A percentile compares a stretch with the other conserved stretches of the same genome.
These are phyloP conservation scores for Xylaria venustula DNA, from an alignment of 495 filamentous ascomycete genomes.

Conservation along the genomic window DNA sequence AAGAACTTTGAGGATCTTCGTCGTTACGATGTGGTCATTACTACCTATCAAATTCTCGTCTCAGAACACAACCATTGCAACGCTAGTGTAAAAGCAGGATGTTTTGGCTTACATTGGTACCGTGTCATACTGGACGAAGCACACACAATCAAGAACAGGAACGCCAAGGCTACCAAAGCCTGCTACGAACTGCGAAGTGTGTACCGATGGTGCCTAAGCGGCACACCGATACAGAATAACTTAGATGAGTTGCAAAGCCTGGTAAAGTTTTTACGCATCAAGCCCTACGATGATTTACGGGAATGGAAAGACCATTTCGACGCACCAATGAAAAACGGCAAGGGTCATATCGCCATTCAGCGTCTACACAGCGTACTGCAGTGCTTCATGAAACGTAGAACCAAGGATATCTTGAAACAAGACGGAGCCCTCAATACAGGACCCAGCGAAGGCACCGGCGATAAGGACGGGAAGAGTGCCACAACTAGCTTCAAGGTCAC, in stretches of 20 bases:
- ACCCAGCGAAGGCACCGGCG: conserved; percentile 49
- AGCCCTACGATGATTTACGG: conserved; percentile 77
- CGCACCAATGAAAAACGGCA: conserved; percentile 76
- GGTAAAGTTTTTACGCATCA: conserved; percentile 89
- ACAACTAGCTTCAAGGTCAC: conserved; percentile 77
- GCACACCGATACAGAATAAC: conserved; percentile 97
- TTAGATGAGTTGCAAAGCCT: conserved; percentile 94
- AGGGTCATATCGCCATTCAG: conserved; percentile 84
- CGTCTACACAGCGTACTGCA: conserved; percentile 80
- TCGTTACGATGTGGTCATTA: conserved; percentile 93
- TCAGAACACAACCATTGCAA: conserved; percentile 77
- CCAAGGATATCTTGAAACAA: conserved; percentile 89
- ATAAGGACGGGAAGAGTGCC: conserved; percentile 44
- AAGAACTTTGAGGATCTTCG: conserved; percentile 72
- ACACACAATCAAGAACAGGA: conserved; percentile 97
- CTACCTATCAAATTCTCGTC: conserved; percentile 90
- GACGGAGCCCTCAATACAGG: conserved; percentile 74
- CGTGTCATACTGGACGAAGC: conserved; percentile 95
- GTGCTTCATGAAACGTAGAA: conserved; percentile 94
- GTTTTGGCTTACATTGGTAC: conserved; percentile 92
- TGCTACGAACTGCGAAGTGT: conserved; percentile 75
- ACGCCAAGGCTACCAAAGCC: conserved; percentile 89
- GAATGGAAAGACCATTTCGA: conserved; percentile 90
- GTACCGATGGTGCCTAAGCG: conserved; percentile 93
- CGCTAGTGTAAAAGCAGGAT: conserved; percentile 63